Base-by-base conservation (phyloP, 305 asterid genomes). In the Fraxinus angustifolia region DNA sequence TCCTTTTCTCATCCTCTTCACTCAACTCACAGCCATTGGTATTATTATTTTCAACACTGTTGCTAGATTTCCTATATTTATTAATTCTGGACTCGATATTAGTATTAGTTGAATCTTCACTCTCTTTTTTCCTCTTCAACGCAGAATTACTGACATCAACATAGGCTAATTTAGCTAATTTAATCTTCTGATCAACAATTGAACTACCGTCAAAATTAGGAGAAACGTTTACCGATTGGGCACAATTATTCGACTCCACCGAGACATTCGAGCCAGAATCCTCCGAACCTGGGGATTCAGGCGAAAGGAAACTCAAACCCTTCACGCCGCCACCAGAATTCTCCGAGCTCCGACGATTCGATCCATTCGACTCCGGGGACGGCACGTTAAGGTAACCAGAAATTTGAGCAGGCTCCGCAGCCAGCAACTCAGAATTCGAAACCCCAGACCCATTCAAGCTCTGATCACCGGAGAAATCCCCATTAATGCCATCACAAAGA, bases 1-100 rank as follows among this genome's bases (percentile, higher is more conserved):
- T 91, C 85, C 85, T 90, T 86, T 89, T 95, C 88, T 93, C 97
- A 0, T 94, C 99, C 72, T 92, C 98, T 53, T 89, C 97, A 70
- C 78, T 84, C 84, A 86, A 79, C 34, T 78, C 89, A 6, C 82
- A 83, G 68, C 78, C 79, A 56, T 83, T 87, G 75, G 67, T 79
- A 80, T 78, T 77, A 78, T 81, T 82, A 78, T 84, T 86, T 73
- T 85, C 93, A 23, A 58, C 73, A 77, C 75, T 67, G 56, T 82
- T 78, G 68, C 80, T 80, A 81, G 93, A 89, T 83, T 91, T 94
- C 81, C 84, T 87, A 82, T 38, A 85, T 85, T 92, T 92, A 78
- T 73, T 87, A 42, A 77, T 86, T 81, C 90, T 89, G 19, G 85
- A 78, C 40, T 87, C 94, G 2, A 42, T 72, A 53, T 75, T 79